Base-by-base conservation (phyloP, 2,329 filamentous ascomycete species). In the Botrytis fragariae region DNA sequence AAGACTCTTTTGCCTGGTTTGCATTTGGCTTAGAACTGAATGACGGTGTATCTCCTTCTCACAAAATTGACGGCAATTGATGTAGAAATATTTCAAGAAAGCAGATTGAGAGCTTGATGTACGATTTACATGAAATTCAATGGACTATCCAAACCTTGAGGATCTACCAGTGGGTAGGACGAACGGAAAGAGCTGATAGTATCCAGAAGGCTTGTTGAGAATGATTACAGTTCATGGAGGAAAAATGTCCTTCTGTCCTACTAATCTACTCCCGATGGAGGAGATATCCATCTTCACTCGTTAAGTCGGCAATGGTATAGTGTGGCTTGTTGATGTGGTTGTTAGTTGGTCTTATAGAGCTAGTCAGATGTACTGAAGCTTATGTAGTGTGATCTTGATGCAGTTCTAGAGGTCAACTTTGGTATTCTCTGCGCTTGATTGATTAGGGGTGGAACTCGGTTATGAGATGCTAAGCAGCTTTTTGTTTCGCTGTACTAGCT, bases 191-290 rank as follows among this genome's bases (percentile, higher is more conserved):
- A 32, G 10, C 25, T 51, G 10, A 16, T n/a, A 51, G 25, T 51
- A 51, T n/a, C 25, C 10, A 2, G 4, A n/a, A n/a, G 12, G 1
- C 12, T n/a, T 12, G 51, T 1, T 29, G 51, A 4, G 6, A 29
- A 57, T 4, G 4, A 57, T 16, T 0, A 6, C n/a, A 7, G 6
- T 57, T 57, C n/a, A 1, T 0, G 6, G 3, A 3, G 16, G n/a
- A 7, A 57, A 6, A 9, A 29, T 16, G 32, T 29, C 16, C 51
- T 9, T 0, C 14, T 18, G 16, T 57, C n/a, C 51, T n/a, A 57
- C 51, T 29, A 8, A 18, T 29, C 6, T 29, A 29, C 51, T 57
- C n/a, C n/a, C n/a, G 6, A 32, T 18, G 14, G n/a, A 57, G 51
- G 14, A 14, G n/a, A 29, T 32, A 29, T 18, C 0, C n/a, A 29